Percentiles rank a stretch among this genome's conserved stretches.
Evolutionary conservation across 1,284 basidiomycete species (phyloP).

Genomic region (Jaminaea rosea): DNA sequence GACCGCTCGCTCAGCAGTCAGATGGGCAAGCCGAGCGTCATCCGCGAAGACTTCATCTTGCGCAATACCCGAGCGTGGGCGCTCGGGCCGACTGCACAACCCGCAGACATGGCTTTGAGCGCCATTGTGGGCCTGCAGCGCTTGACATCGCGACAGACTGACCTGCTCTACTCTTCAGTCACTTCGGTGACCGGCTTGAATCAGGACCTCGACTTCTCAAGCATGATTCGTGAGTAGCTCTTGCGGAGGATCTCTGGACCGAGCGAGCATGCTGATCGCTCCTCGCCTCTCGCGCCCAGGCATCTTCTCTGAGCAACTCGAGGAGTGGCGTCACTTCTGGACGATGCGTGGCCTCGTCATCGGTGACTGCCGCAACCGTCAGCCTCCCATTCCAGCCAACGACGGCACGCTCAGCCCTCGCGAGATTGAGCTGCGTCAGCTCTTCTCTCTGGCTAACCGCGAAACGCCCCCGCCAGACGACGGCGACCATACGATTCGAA

Average conservation of each 20-base stretch:
- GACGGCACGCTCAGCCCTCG: background rate
- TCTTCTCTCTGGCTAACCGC: background rate
- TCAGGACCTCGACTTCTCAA: constrained; percentile 74
- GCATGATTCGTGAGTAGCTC: constrained; percentile 73
- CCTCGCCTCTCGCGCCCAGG: no score
- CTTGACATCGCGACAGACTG: constrained; percentile 64
- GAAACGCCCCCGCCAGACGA: constrained; percentile 19
- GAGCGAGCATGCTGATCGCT: no score
- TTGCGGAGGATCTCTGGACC: no score
- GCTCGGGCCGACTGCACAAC: constrained; percentile 30
- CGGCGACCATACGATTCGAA: constrained; percentile 29
- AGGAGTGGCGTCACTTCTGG: constrained; percentile 64
- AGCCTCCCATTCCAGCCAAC: background rate
- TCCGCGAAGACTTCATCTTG: constrained; percentile 77
- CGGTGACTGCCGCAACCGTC: background rate
- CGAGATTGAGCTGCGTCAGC: constrained; percentile 1
- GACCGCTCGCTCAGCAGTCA: constrained; percentile 76
- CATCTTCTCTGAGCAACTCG: constrained; percentile 70
- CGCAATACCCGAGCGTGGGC: constrained; percentile 66
- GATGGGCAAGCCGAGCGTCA: constrained; percentile 79
- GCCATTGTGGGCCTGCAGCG: constrained; percentile 30
- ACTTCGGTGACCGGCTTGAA: constrained; percentile 73
- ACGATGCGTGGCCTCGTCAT: constrained; percentile 26
- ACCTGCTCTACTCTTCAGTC: constrained; percentile 78
- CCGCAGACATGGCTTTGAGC: constrained; percentile 42